A percentile compares a stretch with the other conserved stretches of the same genome.
Evolutionary conservation across 2,329 filamentous ascomycete genomes (phyloP).

Genomic region (Lachnellula hyalina): DNA sequence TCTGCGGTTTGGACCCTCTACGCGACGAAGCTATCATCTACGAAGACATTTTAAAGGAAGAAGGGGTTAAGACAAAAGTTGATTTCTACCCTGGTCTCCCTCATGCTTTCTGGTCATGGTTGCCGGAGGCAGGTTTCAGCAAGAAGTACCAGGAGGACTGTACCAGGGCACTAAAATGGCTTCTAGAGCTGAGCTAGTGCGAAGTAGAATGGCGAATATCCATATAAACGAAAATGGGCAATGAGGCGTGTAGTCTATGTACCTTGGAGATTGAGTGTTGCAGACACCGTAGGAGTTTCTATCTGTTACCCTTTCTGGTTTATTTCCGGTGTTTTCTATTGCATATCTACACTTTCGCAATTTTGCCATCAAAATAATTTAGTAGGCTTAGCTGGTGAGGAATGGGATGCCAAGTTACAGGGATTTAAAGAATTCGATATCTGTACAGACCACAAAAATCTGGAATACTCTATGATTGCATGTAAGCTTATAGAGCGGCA

Average conservation of each 20-base stretch:
- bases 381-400: no score
- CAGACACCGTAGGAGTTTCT: no score
- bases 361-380: no score
- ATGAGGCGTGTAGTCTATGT: not conserved
- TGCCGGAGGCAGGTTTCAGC: constrained; percentile 23
- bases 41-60: constrained; percentile 41
- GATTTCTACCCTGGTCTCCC: constrained; percentile 32
- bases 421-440: constrained; percentile 2
- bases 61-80: constrained; percentile 30
- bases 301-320: no score
- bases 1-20: constrained; percentile 45
- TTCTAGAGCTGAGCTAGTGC: constrained; percentile 14
- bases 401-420: not conserved
- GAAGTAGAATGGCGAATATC: not conserved
- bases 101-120: constrained; percentile 30
- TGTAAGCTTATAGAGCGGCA: constrained; percentile 1
- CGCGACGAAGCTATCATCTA: constrained; percentile 50
- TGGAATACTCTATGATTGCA: constrained; percentile 6
- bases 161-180: constrained; percentile 16
- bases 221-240: no score
- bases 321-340: no score
- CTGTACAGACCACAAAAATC: constrained; percentile 5
- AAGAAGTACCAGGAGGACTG: constrained; percentile 24
- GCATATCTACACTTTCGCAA: no score
- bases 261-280: no score